Base-by-base conservation (phyloP, 2,329 filamentous ascomycete genomes). In the Sporothrix schenckii region DNA sequence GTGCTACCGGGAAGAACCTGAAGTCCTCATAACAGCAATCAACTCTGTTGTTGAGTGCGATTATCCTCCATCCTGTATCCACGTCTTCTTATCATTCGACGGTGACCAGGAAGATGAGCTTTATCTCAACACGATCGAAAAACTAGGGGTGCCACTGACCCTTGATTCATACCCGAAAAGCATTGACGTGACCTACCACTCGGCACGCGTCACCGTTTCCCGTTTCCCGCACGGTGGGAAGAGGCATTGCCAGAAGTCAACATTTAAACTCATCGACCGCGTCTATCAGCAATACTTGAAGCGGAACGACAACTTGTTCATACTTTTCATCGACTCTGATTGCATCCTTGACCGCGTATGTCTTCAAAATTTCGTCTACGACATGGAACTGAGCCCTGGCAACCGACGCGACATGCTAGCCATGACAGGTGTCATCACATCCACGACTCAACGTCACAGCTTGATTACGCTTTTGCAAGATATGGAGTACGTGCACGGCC, bases 401-500 rank as follows among this genome's bases (percentile, higher is more conserved):
- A 97, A 94, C 81, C 89, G 92, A 77, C 89, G 90, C 77, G 92
- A 96, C 78, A 97, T 97, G 92, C 85, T 98, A 77, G 94, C 94
- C 68, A 97, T 97, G 93, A 98, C 94, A 16, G 94, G 94, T 44
- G 92, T 98, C 77, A 98, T 98, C 77, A 98, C 94, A 1, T 94
- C 93, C 0, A 97, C 94, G 0, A 97, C 94, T 0, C 88, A 91
- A 76, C 95, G 92, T 76, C 91, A 96, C 79, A 93, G 91, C 74
- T 83, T 98, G 70, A 92, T 98, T 76, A 98, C 95, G 0, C 83
- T 99, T 16, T 84, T 99, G 5, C 94, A 99, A 80, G 94, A 99
- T 75, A 97, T 98, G 90, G 95, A 99, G 80, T 98, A 98, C 77
- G 91, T 98, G 39, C 95, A 98, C 79, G 95, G 94, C 6, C 95